phyloP scores from a whole-genome alignment of 108 stramenopile genomes.

The Cyclotella distinguenda region DNA sequence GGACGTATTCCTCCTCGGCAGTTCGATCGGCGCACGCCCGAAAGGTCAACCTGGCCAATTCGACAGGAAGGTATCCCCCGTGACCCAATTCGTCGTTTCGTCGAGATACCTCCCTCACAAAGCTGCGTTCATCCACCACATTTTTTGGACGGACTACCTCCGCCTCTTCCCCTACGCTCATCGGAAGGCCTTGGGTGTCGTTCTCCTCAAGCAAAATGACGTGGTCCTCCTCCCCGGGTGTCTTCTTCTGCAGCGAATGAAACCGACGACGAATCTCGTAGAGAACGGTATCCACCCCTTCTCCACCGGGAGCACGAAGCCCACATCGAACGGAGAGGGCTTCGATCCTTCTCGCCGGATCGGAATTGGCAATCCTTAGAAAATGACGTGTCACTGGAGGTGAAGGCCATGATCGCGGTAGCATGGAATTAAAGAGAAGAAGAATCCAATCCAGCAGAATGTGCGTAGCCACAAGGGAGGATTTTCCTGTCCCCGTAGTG shows the following conservation, averaged over 20 bases:
- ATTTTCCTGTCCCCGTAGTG: conserved; percentile 23
- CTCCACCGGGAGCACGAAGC: conserved; percentile 28
- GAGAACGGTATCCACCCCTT: conserved; percentile 34
- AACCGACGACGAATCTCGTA: conserved; percentile 84
- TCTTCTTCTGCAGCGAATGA: conserved; percentile 59
- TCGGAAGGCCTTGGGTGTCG: not conserved
- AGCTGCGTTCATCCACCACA: conserved; percentile 57
- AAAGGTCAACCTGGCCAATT: conserved; percentile 68
- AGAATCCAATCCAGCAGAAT: conserved; percentile 51
- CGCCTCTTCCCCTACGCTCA: conserved; percentile 26
- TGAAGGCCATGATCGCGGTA: conserved; percentile 33
- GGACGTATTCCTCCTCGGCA: conserved; percentile 19
- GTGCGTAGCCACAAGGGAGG: conserved; percentile 25
- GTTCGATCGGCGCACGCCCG: conserved; percentile 38
- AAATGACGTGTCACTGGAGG: conserved; percentile 26
- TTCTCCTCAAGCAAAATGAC: not conserved
- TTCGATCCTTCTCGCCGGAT: conserved; percentile 41
- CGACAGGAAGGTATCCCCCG: conserved; percentile 70
- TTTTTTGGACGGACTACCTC: conserved; percentile 54
- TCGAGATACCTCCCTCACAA: conserved; percentile 52
- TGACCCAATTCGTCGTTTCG: conserved; percentile 71
- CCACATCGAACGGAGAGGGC: conserved; percentile 35
- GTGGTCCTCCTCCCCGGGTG: conserved; percentile 38
- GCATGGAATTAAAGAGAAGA: conserved; percentile 35
- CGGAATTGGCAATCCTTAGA: conserved; percentile 44